A percentile compares a stretch with the other conserved stretches of the same genome.
phyloP scores from a whole-genome alignment of 805 yeast genomes.

The Yarrowia keelungensis region DNA sequence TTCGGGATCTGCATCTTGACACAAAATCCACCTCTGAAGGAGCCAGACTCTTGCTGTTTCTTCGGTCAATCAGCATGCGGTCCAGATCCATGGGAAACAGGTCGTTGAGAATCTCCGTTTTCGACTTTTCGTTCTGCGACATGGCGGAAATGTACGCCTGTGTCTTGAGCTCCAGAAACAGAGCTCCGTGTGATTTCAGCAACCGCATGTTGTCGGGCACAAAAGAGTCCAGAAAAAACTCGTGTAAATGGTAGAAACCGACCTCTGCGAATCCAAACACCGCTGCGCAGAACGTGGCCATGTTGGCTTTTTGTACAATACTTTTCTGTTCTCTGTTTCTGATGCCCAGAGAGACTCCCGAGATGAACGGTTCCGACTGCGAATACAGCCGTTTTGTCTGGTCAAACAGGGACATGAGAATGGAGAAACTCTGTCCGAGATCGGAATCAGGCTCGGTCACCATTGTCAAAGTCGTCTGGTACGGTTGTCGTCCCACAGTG shows the following conservation, averaged over 20 bases:
- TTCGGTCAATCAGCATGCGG: constrained; percentile 50
- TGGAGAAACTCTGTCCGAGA: constrained; percentile 64
- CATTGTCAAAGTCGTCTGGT: constrained; percentile 73
- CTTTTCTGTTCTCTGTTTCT: constrained; percentile 53
- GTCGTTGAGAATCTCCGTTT: constrained; percentile 72
- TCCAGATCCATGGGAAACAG: constrained; percentile 74
- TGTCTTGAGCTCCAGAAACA: constrained; percentile 87
- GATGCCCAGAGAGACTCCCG: constrained; percentile 62
- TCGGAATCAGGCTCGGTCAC: constrained; percentile 72
- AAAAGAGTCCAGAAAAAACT: constrained; percentile 83
- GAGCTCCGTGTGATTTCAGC: constrained; percentile 77
- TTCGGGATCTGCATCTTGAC: constrained; percentile 73
- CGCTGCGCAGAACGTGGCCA: constrained; percentile 88
- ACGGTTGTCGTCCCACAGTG: constrained; percentile 73
- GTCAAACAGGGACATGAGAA: constrained; percentile 76
- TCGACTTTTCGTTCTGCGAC: constrained; percentile 63
- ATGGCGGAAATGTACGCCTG: constrained; percentile 93
- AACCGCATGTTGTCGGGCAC: constrained; percentile 75
- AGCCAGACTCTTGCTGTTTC: constrained; percentile 54
- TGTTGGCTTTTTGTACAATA: constrained; percentile 80
- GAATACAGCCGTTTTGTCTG: constrained; percentile 73
- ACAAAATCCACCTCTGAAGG: constrained; percentile 84
- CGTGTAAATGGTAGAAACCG: constrained; percentile 86
- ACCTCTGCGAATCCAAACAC: constrained; percentile 82
- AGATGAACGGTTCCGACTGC: constrained; percentile 71